phyloP scores from a whole-genome alignment of 139 green algal species.

The Micractinium conductrix region DNA sequence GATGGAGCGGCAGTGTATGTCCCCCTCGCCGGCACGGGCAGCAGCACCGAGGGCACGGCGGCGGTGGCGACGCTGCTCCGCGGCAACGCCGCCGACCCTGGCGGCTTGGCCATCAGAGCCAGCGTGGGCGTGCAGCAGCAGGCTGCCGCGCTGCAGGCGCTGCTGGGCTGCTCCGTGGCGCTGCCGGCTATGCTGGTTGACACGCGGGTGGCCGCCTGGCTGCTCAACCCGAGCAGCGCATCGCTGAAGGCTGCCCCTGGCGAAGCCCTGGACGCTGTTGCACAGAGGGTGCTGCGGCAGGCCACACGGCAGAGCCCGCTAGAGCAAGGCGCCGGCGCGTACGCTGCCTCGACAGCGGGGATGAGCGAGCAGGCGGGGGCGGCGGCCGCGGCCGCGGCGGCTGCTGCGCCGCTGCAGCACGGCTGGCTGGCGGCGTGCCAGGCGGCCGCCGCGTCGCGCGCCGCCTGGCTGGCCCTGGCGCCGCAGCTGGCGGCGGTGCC shows the following conservation, averaged over 20 bases:
- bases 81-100: not conserved
- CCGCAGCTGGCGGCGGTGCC: not conserved
- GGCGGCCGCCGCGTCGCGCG: not conserved
- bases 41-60: not conserved
- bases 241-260: no score
- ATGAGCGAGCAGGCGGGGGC: not conserved
- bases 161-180: not conserved
- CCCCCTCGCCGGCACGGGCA: not conserved
- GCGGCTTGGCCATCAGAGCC: not conserved
- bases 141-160: conserved; percentile 1
- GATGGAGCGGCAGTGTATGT: not conserved
- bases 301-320: no score
- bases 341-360: not conserved
- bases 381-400: not conserved
- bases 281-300: not conserved
- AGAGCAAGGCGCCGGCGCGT: no score
- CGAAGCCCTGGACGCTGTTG: not conserved
- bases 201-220: conserved; percentile 9
- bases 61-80: not conserved
- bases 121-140: not conserved
- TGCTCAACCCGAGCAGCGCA: conserved; percentile 4
- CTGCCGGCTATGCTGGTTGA: not conserved
- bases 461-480: not conserved
- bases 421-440: conserved; percentile 10
- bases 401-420: no score